Conservation (phyloP, 2,329 filamentous ascomycete genomes). For the Fusarium drepaniforme region DNA sequence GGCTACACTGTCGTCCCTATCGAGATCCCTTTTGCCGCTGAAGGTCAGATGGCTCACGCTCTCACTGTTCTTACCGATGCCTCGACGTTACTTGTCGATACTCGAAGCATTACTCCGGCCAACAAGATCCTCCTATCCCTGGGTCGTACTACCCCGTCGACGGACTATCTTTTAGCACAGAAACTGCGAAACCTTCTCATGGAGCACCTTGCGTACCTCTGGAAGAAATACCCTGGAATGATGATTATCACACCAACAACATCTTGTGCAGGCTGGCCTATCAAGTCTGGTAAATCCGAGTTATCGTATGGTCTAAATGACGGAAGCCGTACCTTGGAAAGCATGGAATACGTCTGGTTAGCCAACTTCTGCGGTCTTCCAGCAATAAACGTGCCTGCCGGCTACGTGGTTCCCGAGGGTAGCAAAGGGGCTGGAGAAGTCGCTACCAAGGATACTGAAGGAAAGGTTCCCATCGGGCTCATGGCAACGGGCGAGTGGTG, state of each 20-base stretch:
- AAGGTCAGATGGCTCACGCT: conserved; percentile 79
- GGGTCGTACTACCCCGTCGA: conserved; percentile 70
- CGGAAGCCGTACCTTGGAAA: conserved; percentile 58
- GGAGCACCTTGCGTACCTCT: conserved; percentile 77
- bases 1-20: conserved; percentile 69
- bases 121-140: conserved; percentile 77
- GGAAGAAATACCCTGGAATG: conserved; percentile 73
- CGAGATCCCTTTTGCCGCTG: conserved; percentile 66
- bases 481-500: conserved; percentile 70
- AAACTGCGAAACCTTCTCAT: conserved; percentile 77
- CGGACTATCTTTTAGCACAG: conserved; percentile 77
- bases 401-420: conserved; percentile 56
- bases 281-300: conserved; percentile 51
- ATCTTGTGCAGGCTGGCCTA: conserved; percentile 59
- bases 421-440: conserved; percentile 46
- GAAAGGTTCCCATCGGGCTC: conserved; percentile 63
- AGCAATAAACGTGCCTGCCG: conserved; percentile 58
- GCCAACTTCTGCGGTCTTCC: conserved; percentile 64
- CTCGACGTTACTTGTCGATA: conserved; percentile 59
- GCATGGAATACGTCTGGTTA: conserved; percentile 65
- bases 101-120: conserved; percentile 65
- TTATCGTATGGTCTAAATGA: conserved; percentile 58
- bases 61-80: conserved; percentile 78
- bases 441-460: conserved; percentile 48
- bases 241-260: conserved; percentile 80